Evolutionary conservation across 306 rosid species (phyloP).

Genomic region (Vachellia collinsii): DNA sequence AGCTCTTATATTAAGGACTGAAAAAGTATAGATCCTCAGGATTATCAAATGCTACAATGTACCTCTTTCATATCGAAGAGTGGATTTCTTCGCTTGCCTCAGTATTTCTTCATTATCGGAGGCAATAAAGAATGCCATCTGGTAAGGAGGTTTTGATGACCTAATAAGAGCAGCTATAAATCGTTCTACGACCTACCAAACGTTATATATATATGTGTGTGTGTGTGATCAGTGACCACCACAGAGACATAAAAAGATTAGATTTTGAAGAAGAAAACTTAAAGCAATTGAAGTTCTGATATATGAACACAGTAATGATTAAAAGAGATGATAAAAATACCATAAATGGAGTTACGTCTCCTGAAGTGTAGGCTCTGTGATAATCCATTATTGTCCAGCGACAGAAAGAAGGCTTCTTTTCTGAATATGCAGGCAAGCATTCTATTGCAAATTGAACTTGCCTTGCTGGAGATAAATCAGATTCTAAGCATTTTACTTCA

Average conservation of each 20-base stretch:
- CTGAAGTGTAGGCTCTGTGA: conserved; percentile 68
- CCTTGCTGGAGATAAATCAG: conserved; percentile 59
- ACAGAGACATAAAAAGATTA: conserved; percentile 8
- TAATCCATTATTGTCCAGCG: conserved; percentile 83
- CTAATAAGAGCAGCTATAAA: conserved; percentile 62
- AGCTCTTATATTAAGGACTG: too few relatives aligned
- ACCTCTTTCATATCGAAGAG: conserved; percentile 70
- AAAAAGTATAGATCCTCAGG: too few relatives aligned
- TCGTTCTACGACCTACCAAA: conserved; percentile 70
- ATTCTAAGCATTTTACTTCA: conserved; percentile 60
- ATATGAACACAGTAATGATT: conserved; percentile 26
- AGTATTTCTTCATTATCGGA: conserved; percentile 63
- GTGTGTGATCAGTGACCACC: neutral
- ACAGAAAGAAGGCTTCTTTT: conserved; percentile 42
- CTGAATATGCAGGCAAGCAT: conserved; percentile 55
- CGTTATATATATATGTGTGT: neutral
- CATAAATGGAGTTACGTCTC: conserved; percentile 65
- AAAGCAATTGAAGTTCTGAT: conserved; percentile 16
- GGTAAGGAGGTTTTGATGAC: conserved; percentile 55
- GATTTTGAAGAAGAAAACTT: conserved; percentile 18
- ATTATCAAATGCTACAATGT: conserved; percentile 3
- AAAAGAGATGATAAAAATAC: conserved; percentile 46
- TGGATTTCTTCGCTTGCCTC: conserved; percentile 76
- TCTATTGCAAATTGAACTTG: conserved; percentile 64
- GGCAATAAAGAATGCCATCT: conserved; percentile 84